A percentile compares a stretch with the other conserved stretches of the same genome.
Conservation (phyloP, 805 yeast genomes). For the Starmera quercuum region DNA sequence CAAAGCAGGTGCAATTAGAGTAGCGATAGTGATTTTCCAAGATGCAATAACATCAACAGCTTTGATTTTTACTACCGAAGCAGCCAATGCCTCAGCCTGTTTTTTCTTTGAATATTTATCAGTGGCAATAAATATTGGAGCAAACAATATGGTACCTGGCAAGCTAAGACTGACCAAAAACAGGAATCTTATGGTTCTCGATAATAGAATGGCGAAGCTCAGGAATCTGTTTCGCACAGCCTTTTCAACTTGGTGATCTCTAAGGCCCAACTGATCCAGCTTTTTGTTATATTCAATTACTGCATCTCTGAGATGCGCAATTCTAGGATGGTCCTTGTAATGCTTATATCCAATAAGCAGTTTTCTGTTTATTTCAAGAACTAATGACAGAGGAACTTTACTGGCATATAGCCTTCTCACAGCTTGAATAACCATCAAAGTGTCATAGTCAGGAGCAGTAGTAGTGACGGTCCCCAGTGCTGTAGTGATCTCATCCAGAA, state of each 20-base stretch:
- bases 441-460: slow-evolving; percentile 90
- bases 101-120: slow-evolving; percentile 62
- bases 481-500: slow-evolving; percentile 64
- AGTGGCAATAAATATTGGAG: slow-evolving; percentile 78
- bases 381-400: slow-evolving; percentile 64
- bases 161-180: slow-evolving; percentile 54
- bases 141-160: slow-evolving; percentile 79
- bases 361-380: slow-evolving; percentile 84
- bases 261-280: slow-evolving; percentile 55
- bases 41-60: slow-evolving; percentile 92
- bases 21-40: slow-evolving; percentile 85
- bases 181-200: slow-evolving; percentile 44
- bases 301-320: slow-evolving; percentile 50
- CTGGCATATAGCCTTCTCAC: slow-evolving; percentile 79
- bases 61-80: slow-evolving; percentile 82
- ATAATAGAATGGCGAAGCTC: slow-evolving; percentile 40
- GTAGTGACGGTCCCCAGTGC: slow-evolving; percentile 84
- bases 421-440: slow-evolving; percentile 89
- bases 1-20: slow-evolving; percentile 78
- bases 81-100: slow-evolving; percentile 75
- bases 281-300: slow-evolving; percentile 64
- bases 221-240: slow-evolving; percentile 39
- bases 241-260: slow-evolving; percentile 64
- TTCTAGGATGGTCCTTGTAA: slow-evolving; percentile 64
- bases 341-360: slow-evolving; percentile 76